Evolutionary conservation across 31 red algal species (phyloP).

Genomic region (Endocladia muricata): DNA sequence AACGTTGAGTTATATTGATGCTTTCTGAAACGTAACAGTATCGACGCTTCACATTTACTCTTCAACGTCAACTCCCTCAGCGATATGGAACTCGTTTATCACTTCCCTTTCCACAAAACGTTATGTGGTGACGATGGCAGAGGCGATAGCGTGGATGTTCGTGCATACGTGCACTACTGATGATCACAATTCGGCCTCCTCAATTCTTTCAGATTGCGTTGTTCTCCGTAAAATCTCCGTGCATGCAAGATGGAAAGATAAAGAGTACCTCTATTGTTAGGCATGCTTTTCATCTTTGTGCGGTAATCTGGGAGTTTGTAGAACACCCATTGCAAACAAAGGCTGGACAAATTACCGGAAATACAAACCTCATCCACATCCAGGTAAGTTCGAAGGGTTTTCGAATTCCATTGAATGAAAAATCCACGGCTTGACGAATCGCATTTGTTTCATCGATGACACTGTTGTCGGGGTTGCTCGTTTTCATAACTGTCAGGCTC

Average conservation of each 20-base stretch:
- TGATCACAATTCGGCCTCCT: not conserved
- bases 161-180: not conserved
- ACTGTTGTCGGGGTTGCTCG: conserved; percentile 23
- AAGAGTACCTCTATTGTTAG: not conserved
- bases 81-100: not conserved
- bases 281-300: not conserved
- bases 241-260: not conserved
- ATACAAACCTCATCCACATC: not conserved
- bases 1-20: not conserved
- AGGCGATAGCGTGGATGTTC: not conserved
- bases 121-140: not conserved
- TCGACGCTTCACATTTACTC: not conserved
- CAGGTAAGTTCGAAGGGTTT: not conserved
- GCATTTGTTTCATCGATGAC: conserved; percentile 30
- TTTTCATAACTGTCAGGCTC: not conserved
- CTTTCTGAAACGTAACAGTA: not conserved
- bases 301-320: not conserved
- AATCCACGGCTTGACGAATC: not conserved
- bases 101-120: not conserved
- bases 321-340: not conserved
- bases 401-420: not conserved
- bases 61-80: conserved; percentile 25
- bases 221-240: not conserved
- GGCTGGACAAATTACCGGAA: not conserved
- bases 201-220: not conserved